A percentile compares a stretch with the other conserved stretches of the same genome.
Evolutionary conservation across 2,329 filamentous ascomycete species (phyloP).

Genomic region (Aureobasidium subglaciale): DNA sequence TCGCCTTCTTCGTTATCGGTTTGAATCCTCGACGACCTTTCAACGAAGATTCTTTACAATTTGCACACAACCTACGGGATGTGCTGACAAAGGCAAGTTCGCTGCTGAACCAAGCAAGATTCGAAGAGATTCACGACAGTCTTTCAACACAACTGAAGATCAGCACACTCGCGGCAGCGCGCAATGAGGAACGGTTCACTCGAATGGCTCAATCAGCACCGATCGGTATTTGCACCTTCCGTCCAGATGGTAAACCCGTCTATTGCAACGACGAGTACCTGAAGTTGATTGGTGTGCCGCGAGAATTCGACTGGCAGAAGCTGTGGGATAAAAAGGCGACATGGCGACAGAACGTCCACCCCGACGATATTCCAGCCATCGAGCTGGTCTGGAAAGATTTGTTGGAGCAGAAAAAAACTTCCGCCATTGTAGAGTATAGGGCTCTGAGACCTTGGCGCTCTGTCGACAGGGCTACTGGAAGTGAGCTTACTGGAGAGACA

Average conservation of each 20-base stretch:
- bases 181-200: slow-evolving; percentile 33
- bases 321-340: slow-evolving; percentile 23
- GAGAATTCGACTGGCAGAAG: slow-evolving; percentile 18
- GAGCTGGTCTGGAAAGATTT: slow-evolving; percentile 27
- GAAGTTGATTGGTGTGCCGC: slow-evolving; percentile 27
- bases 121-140: slow-evolving; percentile 31
- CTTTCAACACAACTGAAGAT: slow-evolving; percentile 29
- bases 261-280: slow-evolving; percentile 37
- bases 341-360: slow-evolving; percentile 18
- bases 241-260: slow-evolving; percentile 28
- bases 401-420: slow-evolving; percentile 23
- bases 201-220: slow-evolving; percentile 34
- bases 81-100: slow-evolving; percentile 34
- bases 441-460: slow-evolving; percentile 31
- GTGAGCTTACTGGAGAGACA: slow-evolving; percentile 24
- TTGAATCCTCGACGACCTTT: slow-evolving; percentile 33
- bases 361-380: slow-evolving; percentile 30
- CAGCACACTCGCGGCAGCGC: slow-evolving; percentile 26
- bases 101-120: slow-evolving; percentile 31
- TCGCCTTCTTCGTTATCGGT: slow-evolving; percentile 35
- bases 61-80: slow-evolving; percentile 30
- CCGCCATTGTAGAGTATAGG: slow-evolving; percentile 31
- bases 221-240: slow-evolving; percentile 35
- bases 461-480: slow-evolving; percentile 22
- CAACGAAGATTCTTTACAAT: slow-evolving; percentile 34